Percentiles rank a stretch among this genome's conserved stretches.
Conservation (phyloP, 2,329 filamentous ascomycete genomes). For the Trichoderma aggressivum region DNA sequence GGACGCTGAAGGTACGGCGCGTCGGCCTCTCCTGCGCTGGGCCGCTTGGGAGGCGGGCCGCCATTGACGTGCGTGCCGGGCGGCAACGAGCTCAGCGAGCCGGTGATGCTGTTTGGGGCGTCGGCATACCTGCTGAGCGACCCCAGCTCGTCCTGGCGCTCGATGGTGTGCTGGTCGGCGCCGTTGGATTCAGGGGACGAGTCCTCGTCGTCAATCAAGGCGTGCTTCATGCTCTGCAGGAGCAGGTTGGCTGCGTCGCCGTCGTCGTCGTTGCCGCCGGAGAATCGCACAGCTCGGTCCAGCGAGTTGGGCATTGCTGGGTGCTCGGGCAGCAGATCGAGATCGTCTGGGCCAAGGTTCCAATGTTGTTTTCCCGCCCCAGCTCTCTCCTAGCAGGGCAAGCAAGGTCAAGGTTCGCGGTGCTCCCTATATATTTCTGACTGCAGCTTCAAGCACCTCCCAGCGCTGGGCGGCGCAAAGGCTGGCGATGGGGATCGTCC, state of each 20-base stretch:
- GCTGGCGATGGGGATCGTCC: background rate
- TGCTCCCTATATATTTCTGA: background rate
- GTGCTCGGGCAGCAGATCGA: conserved; percentile 11
- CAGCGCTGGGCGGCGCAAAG: background rate
- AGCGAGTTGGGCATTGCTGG: conserved; percentile 45
- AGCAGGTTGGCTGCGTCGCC: conserved; percentile 42
- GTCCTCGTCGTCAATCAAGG: conserved; percentile 29
- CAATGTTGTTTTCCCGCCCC: background rate
- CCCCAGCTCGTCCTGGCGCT: conserved; percentile 49
- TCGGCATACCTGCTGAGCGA: conserved; percentile 45
- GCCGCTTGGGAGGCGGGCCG: conserved; percentile 34
- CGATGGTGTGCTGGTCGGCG: conserved; percentile 45
- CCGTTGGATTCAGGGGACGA: conserved; percentile 30
- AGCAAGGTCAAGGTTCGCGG: background rate
- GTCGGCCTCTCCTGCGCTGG: conserved; percentile 20
- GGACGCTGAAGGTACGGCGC: conserved; percentile 58
- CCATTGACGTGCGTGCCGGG: conserved; percentile 43
- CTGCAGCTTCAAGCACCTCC: background rate
- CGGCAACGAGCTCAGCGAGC: conserved; percentile 43
- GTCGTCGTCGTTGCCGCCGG: conserved; percentile 33
- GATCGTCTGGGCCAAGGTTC: background rate
- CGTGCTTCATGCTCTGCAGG: conserved; percentile 38
- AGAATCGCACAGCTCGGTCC: conserved; percentile 56
- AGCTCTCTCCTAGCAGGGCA: background rate
- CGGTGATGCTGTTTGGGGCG: conserved; percentile 35